phyloP scores from a whole-genome alignment of 192 early-diverging fungal genomes.

The Coemansia sp. region DNA sequence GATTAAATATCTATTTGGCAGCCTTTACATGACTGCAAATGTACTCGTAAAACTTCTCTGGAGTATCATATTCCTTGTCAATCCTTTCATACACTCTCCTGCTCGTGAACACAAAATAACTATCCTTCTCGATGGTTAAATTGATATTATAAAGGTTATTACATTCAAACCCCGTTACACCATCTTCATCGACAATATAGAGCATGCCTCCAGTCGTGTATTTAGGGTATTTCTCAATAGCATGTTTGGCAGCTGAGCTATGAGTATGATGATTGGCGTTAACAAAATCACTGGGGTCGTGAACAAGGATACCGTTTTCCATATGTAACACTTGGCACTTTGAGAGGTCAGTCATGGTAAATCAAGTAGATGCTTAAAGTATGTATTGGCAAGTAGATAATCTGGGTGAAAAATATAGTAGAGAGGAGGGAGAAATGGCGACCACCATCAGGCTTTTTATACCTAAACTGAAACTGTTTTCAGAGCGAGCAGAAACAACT shows the following conservation, averaged over 20 bases:
- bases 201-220: not conserved
- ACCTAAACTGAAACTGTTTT: not conserved
- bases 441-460: not conserved
- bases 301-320: not conserved
- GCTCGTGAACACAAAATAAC: slow-evolving; percentile 1
- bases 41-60: not conserved
- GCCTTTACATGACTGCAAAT: not conserved
- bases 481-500: no score
- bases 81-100: not conserved
- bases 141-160: not conserved
- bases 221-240: not conserved
- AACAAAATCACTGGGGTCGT: not conserved
- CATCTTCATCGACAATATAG: not conserved
- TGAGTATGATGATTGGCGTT: not conserved
- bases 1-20: not conserved
- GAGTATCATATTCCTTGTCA: not conserved
- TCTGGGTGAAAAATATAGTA: not conserved
- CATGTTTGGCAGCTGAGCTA: not conserved
- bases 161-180: not conserved
- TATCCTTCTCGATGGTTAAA: not conserved
- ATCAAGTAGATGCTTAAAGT: not conserved
- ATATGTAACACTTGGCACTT: not conserved
- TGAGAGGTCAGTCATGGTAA: not conserved
- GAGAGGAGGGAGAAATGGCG: not conserved
- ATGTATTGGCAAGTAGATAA: not conserved